Evolutionary conservation across 306 rosid species (phyloP).

Genomic region (Glycyrrhiza uralensis): DNA sequence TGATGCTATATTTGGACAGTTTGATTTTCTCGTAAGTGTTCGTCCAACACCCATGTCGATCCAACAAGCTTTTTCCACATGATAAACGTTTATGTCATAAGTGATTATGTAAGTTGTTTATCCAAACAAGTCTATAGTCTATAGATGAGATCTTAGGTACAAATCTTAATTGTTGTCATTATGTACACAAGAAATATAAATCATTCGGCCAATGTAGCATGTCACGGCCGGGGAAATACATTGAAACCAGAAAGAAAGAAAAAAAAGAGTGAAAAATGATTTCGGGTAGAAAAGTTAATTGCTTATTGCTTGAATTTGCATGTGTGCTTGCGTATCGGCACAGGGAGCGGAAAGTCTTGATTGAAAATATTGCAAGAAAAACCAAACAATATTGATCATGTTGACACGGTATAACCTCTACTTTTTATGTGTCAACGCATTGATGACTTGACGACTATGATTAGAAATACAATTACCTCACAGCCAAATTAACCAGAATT

Average conservation of each 20-base stretch:
- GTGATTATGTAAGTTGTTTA: too few species aligned
- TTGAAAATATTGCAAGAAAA: conserved; percentile 18
- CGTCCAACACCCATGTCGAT: too few species aligned
- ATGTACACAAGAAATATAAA: too few species aligned
- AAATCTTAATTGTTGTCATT: too few species aligned
- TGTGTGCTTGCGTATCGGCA: conserved; percentile 29
- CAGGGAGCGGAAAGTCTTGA: not conserved
- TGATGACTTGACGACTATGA: not conserved
- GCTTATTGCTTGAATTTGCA: conserved; percentile 12
- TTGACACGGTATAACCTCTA: not conserved
- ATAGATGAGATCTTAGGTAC: too few species aligned
- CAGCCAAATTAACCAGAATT: not conserved
- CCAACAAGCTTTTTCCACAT: too few species aligned
- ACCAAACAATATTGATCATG: conserved; percentile 20
- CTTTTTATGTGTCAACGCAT: not conserved
- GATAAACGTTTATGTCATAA: too few species aligned
- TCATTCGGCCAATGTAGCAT: not conserved
- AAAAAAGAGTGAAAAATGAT: not conserved
- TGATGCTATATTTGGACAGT: too few species aligned
- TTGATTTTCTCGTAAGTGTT: too few species aligned
- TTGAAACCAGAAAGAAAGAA: too few species aligned
- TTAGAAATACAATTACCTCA: not conserved
- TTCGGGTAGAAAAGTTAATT: not conserved
- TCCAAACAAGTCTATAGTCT: too few species aligned
- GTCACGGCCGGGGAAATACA: not conserved